Percentiles rank a stretch among this genome's conserved stretches.
Evolutionary conservation across 257 asterid genomes (phyloP).

Genomic region (Euphrasia confusa): DNA sequence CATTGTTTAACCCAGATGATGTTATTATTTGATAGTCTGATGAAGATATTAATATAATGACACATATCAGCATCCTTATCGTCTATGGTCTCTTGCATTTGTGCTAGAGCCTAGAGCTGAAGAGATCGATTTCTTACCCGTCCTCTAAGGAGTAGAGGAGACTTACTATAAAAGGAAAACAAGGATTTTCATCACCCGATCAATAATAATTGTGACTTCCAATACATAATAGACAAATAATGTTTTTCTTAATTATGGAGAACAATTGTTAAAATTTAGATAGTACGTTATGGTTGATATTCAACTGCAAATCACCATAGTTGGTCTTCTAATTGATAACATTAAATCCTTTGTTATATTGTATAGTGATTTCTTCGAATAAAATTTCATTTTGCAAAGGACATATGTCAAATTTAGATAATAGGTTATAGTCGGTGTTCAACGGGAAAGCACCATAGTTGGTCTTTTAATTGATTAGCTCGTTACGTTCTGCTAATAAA

Average conservation of each 20-base stretch:
- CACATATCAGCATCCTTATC: neutral
- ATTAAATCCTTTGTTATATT: neutral
- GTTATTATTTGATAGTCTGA: conserved; percentile 3
- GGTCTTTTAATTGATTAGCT: neutral
- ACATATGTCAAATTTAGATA: neutral
- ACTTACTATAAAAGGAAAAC: neutral
- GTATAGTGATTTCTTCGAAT: conserved; percentile 8
- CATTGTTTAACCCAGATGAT: neutral
- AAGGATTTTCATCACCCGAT: neutral
- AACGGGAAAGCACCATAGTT: conserved; percentile 2
- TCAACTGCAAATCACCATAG: conserved; percentile 5
- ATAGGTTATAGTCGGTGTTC: conserved; percentile 19
- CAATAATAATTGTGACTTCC: conserved; percentile 4
- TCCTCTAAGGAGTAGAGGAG: too few species aligned
- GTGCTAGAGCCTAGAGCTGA: conserved; percentile 1
- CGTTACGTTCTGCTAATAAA: conserved; percentile 13
- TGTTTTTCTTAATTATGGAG: neutral
- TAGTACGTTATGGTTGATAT: conserved; percentile 14
- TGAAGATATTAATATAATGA: neutral
- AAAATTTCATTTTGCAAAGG: neutral
- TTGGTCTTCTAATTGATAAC: neutral
- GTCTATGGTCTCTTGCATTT: conserved; percentile 3
- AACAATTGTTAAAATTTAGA: neutral
- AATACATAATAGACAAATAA: conserved; percentile 14
- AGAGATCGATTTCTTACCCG: too few species aligned